A percentile compares a stretch with the other conserved stretches of the same genome.
phyloP scores from a whole-genome alignment of 495 filamentous ascomycete species.

The Elasticomyces elasticus region DNA sequence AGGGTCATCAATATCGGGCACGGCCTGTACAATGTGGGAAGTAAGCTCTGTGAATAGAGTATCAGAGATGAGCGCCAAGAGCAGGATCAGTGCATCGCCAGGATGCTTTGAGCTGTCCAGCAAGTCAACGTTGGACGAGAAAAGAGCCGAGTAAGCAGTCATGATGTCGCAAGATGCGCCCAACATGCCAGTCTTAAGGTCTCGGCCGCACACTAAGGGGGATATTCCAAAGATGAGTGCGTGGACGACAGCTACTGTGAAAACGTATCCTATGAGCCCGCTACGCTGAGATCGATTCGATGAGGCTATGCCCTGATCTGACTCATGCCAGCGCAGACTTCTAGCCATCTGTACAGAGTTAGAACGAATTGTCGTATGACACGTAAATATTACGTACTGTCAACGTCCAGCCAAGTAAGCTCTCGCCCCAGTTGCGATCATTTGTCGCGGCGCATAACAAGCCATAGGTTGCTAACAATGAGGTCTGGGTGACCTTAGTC shows the following conservation, averaged over 20 bases:
- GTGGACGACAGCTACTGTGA: no score
- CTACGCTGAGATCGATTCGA: no score
- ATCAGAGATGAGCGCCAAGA: not conserved
- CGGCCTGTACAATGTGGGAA: not conserved
- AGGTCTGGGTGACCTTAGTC: not conserved
- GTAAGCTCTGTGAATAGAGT: not conserved
- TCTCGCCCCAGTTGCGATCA: not conserved
- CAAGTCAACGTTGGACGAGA: not conserved
- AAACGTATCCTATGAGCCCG: no score
- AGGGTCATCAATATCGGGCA: not conserved
- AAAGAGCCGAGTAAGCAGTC: not conserved
- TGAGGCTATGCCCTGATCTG: no score
- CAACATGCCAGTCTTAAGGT: no score
- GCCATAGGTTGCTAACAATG: not conserved
- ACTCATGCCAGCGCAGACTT: not conserved
- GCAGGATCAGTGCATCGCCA: not conserved
- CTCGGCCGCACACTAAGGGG: no score
- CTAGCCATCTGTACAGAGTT: not conserved
- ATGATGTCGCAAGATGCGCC: no score
- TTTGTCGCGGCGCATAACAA: not conserved
- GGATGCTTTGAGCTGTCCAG: not conserved
- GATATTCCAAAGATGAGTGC: no score
- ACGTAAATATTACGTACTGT: not conserved
- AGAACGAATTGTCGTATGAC: not conserved
- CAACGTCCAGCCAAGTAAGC: not conserved